Percentiles rank a stretch among this genome's conserved stretches.
Conservation (phyloP, 352 stramenopile species). For the Globisporangium takayamanum region DNA sequence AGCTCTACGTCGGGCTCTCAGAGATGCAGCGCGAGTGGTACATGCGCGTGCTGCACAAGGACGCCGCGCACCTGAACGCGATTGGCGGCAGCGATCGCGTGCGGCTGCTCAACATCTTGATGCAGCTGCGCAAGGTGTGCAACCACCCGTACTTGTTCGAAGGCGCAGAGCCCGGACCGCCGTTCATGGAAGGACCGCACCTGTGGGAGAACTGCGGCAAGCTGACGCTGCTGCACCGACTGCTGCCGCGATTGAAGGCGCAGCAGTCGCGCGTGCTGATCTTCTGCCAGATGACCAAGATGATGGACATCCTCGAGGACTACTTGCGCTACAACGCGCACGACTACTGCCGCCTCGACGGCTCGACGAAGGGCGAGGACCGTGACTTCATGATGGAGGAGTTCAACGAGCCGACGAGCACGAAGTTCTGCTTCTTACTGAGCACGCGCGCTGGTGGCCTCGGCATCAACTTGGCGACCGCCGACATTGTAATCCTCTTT, state of each 20-base stretch:
- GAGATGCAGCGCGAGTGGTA: slow-evolving; percentile 98
- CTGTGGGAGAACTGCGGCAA: slow-evolving; percentile 99
- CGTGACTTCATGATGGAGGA: slow-evolving; percentile 93
- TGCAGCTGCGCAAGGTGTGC: slow-evolving; percentile 98
- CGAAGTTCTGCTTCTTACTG: slow-evolving; percentile 97
- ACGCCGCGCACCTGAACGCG: slow-evolving; percentile 95
- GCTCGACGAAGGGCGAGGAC: slow-evolving; percentile 81
- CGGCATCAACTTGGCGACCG: slow-evolving; percentile 98
- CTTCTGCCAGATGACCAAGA: slow-evolving; percentile 99
- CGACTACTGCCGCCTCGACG: slow-evolving; percentile 83
- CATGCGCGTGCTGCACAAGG: slow-evolving; percentile 94
- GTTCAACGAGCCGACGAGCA: slow-evolving; percentile 95
- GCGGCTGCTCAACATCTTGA: slow-evolving; percentile 96
- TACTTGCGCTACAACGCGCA: slow-evolving; percentile 92
- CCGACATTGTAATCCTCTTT: slow-evolving; percentile 98
- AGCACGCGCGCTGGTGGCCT: slow-evolving; percentile 95
- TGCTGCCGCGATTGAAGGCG: slow-evolving; percentile 82
- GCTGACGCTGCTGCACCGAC: slow-evolving; percentile 94
- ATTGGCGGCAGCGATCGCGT: slow-evolving; percentile 95
- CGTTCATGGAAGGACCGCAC: slow-evolving; percentile 95
- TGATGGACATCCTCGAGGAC: slow-evolving; percentile 99
- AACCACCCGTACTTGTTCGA: slow-evolving; percentile 99
- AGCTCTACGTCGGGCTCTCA: slow-evolving; percentile 96
- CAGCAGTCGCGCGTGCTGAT: slow-evolving; percentile 95
- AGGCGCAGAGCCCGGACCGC: slow-evolving; percentile 95